Conservation (phyloP, 345 rosid species). For the Kandelia obovata region DNA sequence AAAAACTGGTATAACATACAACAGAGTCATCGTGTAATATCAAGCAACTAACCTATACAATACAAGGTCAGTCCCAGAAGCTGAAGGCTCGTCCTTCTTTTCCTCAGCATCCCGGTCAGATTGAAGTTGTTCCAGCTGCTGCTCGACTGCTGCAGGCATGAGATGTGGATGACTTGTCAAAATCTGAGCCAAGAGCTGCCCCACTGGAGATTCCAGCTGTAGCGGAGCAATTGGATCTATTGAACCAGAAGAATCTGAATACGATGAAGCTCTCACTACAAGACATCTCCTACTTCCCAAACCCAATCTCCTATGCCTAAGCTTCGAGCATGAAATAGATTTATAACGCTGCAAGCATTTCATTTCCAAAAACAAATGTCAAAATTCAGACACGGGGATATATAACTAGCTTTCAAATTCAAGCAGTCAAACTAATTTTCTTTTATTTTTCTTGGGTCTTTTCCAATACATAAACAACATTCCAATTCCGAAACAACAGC, state of each 20-base stretch:
- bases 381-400: neutral
- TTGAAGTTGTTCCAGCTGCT: slow-evolving; percentile 93
- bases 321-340: slow-evolving; percentile 30
- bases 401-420: neutral
- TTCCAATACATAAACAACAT: neutral
- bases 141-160: slow-evolving; percentile 91
- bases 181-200: slow-evolving; percentile 86
- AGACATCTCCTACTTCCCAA: slow-evolving; percentile 39
- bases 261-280: slow-evolving; percentile 50
- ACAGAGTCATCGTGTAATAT: neutral
- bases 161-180: slow-evolving; percentile 88
- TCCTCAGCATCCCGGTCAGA: slow-evolving; percentile 70
- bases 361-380: neutral
- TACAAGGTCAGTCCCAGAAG: slow-evolving; percentile 67
- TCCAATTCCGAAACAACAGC: neutral
- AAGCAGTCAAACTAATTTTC: neutral
- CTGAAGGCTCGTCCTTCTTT: slow-evolving; percentile 60
- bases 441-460: neutral
- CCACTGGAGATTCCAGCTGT: slow-evolving; percentile 80
- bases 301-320: slow-evolving; percentile 22
- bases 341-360: slow-evolving; percentile 31
- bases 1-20: neutral
- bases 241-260: slow-evolving; percentile 49
- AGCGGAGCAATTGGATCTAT: slow-evolving; percentile 66
- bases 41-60: slow-evolving; percentile 61